These are phyloP conservation scores for Salix suchowensis DNA, from an alignment of 345 rosid species.

Conservation along the genomic window DNA sequence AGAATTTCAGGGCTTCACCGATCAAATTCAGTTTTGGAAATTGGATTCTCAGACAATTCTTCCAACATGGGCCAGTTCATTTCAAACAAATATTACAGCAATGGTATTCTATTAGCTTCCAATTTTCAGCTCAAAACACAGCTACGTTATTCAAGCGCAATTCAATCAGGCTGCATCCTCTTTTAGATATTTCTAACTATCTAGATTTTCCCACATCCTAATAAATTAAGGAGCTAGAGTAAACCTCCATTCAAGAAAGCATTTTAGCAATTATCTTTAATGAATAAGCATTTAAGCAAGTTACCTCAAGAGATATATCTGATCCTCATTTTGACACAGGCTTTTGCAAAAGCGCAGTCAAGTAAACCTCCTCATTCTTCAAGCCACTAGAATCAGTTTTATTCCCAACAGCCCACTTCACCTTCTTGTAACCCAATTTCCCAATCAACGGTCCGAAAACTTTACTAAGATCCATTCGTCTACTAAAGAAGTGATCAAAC, in stretches of 20 bases:
- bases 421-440: conserved; percentile 85
- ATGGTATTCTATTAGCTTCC: background rate
- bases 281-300: background rate
- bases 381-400: conserved; percentile 62
- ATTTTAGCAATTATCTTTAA: too few relatives aligned
- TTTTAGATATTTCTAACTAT: background rate
- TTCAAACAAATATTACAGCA: background rate
- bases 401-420: conserved; percentile 82
- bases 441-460: conserved; percentile 76
- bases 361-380: conserved; percentile 82
- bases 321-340: conserved; percentile 55
- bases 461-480: conserved; percentile 57
- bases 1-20: background rate
- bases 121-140: background rate
- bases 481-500: conserved; percentile 89
- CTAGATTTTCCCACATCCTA: background rate
- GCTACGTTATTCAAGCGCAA: background rate
- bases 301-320: conserved; percentile 19
- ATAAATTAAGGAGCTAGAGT: background rate
- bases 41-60: background rate
- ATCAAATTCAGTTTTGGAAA: background rate
- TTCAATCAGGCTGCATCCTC: background rate
- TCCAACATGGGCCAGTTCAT: background rate
- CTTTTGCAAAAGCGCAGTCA: conserved; percentile 86
- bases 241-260: background rate